A percentile compares a stretch with the other conserved stretches of the same genome.
These are phyloP conservation scores for Teratosphaeriaceae sp. DNA, from an alignment of 2,329 filamentous ascomycete species.

Conservation along the genomic window DNA sequence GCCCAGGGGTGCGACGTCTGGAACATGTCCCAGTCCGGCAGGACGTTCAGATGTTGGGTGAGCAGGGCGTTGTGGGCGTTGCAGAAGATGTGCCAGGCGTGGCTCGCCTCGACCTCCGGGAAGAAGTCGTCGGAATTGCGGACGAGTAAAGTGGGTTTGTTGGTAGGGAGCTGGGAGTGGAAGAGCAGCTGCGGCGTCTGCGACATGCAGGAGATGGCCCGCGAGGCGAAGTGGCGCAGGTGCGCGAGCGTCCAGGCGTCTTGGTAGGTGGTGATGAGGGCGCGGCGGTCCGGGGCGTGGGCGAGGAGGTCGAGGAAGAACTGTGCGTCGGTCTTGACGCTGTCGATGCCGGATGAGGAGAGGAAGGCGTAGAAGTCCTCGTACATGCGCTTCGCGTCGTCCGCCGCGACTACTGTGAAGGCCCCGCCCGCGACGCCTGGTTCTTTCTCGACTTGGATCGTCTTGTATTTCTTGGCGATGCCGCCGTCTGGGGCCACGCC, in stretches of 20 bases:
- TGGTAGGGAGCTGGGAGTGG: conserved; percentile 71
- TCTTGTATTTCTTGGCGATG: conserved; percentile 74
- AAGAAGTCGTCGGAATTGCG: conserved; percentile 93
- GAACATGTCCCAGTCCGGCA: conserved; percentile 81
- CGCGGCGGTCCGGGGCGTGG: conserved; percentile 61
- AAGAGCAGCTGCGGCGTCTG: conserved; percentile 82
- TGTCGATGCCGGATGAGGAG: conserved; percentile 64
- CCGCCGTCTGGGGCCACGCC: conserved; percentile 70
- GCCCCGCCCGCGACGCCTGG: conserved; percentile 54
- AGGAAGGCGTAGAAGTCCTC: conserved; percentile 89
- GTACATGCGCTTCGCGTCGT: conserved; percentile 72
- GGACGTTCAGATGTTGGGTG: conserved; percentile 73
- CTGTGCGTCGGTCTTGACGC: conserved; percentile 89
- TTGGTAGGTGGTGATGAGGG: conserved; percentile 68
- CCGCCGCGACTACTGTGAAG: conserved; percentile 66
- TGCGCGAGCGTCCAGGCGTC: conserved; percentile 78
- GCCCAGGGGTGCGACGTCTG: conserved; percentile 64
- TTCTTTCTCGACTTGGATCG: conserved; percentile 51
- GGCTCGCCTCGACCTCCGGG: conserved; percentile 69
- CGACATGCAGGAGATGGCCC: conserved; percentile 90
- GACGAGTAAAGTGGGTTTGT: conserved; percentile 64
- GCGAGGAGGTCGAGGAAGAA: conserved; percentile 76
- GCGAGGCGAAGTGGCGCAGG: conserved; percentile 69
- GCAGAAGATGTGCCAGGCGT: conserved; percentile 91
- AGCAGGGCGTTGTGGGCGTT: conserved; percentile 87